Conservation (phyloP, 1,284 basidiomycete species). For the Phaffia rhodozyma region DNA sequence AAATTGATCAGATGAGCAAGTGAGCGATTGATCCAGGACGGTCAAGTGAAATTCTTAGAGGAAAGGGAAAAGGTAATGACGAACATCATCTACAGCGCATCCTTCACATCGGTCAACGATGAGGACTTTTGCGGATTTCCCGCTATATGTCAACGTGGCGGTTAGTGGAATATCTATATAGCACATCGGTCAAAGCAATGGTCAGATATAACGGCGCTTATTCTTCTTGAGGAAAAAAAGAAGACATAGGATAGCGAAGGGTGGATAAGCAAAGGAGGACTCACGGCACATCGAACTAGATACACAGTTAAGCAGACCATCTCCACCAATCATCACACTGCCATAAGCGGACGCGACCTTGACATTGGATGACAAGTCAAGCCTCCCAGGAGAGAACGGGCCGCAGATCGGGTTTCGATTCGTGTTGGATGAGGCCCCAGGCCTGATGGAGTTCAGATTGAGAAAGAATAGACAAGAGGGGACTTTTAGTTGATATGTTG, state of each 20-base stretch:
- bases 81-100: constrained; percentile 5
- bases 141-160: constrained; percentile 1
- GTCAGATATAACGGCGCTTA: not conserved
- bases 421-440: not conserved
- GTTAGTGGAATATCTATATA: constrained; percentile 6
- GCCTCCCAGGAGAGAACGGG: constrained; percentile 1
- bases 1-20: not conserved
- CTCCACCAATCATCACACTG: constrained; percentile 1
- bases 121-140: constrained; percentile 5
- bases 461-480: not conserved
- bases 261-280: not conserved
- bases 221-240: not conserved
- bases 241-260: not conserved
- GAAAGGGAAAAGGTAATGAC: not conserved
- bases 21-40: not conserved
- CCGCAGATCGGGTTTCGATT: constrained; percentile 13
- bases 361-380: not conserved
- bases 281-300: constrained; percentile 5
- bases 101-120: constrained; percentile 13
- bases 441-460: not conserved
- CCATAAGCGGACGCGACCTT: not conserved
- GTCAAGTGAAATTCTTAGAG: not conserved
- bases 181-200: not conserved
- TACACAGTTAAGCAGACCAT: constrained; percentile 7
- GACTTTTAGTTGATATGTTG: not conserved